Conservation (phyloP, 345 rosid species). For the Acer campestre region DNA sequence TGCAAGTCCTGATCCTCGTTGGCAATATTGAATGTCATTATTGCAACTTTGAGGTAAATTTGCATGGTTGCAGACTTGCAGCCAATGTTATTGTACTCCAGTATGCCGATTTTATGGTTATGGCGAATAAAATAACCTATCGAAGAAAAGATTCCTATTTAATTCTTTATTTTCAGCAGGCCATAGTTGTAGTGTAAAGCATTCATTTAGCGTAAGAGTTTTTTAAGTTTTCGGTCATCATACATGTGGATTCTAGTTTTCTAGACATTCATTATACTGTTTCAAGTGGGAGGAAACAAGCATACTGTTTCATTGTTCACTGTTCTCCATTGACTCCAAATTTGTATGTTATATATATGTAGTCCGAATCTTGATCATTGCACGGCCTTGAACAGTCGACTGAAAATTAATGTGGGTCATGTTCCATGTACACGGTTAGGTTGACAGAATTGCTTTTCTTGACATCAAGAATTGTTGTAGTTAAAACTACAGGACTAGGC, state of each 20-base stretch:
- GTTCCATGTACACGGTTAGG: too few relatives aligned
- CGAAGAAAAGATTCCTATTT: neutral
- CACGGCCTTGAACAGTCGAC: neutral
- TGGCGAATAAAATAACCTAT: neutral
- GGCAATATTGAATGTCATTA: neutral
- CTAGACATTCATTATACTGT: too few relatives aligned
- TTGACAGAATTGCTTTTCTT: neutral
- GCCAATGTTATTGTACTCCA: neutral
- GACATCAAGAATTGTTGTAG: neutral
- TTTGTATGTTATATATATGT: neutral
- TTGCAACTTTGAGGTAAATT: neutral
- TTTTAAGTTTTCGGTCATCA: neutral
- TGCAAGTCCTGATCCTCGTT: neutral
- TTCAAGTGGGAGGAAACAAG: too few relatives aligned
- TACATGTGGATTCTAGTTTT: too few relatives aligned
- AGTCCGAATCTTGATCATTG: conserved; percentile 1
- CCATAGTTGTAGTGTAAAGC: neutral
- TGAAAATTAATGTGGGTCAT: neutral
- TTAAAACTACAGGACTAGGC: conserved; percentile 13
- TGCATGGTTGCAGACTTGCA: conserved; percentile 16
- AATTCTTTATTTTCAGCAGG: neutral
- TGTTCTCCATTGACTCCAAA: neutral
- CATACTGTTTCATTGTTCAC: neutral
- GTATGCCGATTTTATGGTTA: neutral
- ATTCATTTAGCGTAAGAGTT: neutral